phyloP scores from a whole-genome alignment of 257 asterid genomes.

The Ilex aquifolium region DNA sequence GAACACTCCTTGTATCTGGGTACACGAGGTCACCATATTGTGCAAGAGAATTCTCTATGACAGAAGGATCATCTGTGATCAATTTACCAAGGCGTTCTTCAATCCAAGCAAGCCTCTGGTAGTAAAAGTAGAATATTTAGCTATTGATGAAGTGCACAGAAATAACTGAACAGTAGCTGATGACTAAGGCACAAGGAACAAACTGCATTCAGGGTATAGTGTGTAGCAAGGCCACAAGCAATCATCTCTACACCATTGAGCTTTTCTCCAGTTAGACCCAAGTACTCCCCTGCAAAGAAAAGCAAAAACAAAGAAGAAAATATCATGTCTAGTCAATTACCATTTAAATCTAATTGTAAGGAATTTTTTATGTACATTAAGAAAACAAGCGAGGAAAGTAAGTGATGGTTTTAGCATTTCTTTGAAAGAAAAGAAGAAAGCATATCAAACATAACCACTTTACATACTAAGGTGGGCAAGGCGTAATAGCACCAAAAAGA shows the following conservation, averaged over 20 bases:
- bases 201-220: slow-evolving; percentile 71
- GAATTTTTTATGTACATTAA: too few species aligned
- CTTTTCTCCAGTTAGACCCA: slow-evolving; percentile 92
- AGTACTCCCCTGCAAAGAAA: slow-evolving; percentile 73
- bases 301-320: not conserved
- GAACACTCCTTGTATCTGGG: slow-evolving; percentile 63
- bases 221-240: slow-evolving; percentile 96
- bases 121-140: slow-evolving; percentile 5
- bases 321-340: too few species aligned
- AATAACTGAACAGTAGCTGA: slow-evolving; percentile 20
- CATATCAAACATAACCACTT: too few species aligned
- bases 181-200: slow-evolving; percentile 3
- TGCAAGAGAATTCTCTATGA: slow-evolving; percentile 78
- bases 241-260: slow-evolving; percentile 86
- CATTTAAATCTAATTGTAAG: too few species aligned
- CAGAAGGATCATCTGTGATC: slow-evolving; percentile 75
- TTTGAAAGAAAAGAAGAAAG: too few species aligned
- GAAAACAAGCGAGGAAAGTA: too few species aligned
- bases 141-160: not conserved
- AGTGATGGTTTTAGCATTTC: too few species aligned
- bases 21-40: slow-evolving; percentile 89
- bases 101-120: slow-evolving; percentile 86
- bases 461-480: too few species aligned
- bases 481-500: too few species aligned
- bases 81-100: slow-evolving; percentile 90